Base-by-base conservation (phyloP, 768 basidiomycete genomes). In the Pleurotus eryngii region DNA sequence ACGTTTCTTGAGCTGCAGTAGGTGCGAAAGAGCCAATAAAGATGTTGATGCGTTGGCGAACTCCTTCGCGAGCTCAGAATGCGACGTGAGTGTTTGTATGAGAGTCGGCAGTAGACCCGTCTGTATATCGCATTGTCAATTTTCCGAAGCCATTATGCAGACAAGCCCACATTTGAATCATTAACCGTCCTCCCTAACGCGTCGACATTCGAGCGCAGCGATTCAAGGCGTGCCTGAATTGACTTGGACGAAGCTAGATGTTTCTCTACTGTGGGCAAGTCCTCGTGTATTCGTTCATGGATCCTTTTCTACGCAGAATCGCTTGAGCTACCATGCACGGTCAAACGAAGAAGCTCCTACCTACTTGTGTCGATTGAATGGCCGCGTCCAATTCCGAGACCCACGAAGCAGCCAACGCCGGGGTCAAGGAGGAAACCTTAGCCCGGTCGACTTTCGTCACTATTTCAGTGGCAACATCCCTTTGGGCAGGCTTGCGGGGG, bases 381-480 rank as follows among this genome's bases (percentile, higher is more conserved):
- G 86, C 83, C 46, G 81, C 78, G 62, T 95, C 85, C 26, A 96
- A 76, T 66, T 90, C 87, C 0, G 72, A 67, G 39, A 90, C 72
- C 89, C 90, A 93, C 57, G 83, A 84, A 27, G 80, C 73, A 11
- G 86, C 87, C 51, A 88, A 66, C 35, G 76, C 64, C 40, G 88
- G 81, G 62, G 77, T 84, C 37, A 93, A 68, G 1, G 84, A 74
- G 61, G 83, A 74, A 60, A 73, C 71, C 6, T 82, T 81, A 8
- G 83, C 81, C 26, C 82, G 77, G 60, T 89, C 87, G 27, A 93
- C 76, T 68, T 84, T 87, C 47, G 81, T 79, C 46, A 94, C 78
- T 40, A 92, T 82, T 59, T 77, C 76, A 0, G 91, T 89, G 20
- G 89, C 87, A 5, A 87, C 78, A 68, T 92, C 88, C 61, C 81